Percentiles rank a stretch among this genome's conserved stretches.
These are phyloP conservation scores for Pyracantha coccinea DNA, from an alignment of 331 rosid genomes.

Conservation along the genomic window DNA sequence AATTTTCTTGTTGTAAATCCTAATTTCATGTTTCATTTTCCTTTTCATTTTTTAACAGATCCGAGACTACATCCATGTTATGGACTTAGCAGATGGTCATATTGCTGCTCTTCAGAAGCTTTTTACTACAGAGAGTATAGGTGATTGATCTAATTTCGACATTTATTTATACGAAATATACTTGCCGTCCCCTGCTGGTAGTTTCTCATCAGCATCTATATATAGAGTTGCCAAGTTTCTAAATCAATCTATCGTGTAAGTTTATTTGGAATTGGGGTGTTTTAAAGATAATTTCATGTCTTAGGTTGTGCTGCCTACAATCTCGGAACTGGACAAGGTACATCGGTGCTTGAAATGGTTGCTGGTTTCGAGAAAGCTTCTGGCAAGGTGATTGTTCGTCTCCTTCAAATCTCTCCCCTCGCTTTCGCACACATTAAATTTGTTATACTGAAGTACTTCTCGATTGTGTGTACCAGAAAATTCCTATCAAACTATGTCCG, in stretches of 20 bases:
- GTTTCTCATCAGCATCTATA: neutral
- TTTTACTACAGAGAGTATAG: conserved; percentile 50
- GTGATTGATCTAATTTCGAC: conserved; percentile 14
- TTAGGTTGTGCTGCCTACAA: conserved; percentile 89
- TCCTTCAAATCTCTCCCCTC: neutral
- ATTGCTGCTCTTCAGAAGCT: conserved; percentile 87
- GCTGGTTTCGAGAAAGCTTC: conserved; percentile 82
- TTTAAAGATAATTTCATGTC: conserved; percentile 11
- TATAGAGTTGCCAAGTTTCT: neutral
- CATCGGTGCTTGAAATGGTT: conserved; percentile 95
- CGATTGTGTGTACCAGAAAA: conserved; percentile 44
- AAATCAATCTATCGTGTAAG: neutral
- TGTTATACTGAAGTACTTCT: neutral
- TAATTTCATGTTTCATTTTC: neutral
- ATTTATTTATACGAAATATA: too few species aligned
- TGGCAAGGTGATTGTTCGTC: conserved; percentile 50
- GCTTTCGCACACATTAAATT: neutral
- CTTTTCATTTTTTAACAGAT: conserved; percentile 32
- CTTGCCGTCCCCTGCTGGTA: neutral
- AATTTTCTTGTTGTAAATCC: neutral
- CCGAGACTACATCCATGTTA: conserved; percentile 95
- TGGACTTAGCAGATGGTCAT: conserved; percentile 99
- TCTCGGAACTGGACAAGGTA: conserved; percentile 82
- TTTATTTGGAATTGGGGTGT: neutral
- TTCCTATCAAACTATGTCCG: conserved; percentile 61